Conservation (phyloP, 108 stramenopile species). For the Pseudonitzschia multistriata region DNA sequence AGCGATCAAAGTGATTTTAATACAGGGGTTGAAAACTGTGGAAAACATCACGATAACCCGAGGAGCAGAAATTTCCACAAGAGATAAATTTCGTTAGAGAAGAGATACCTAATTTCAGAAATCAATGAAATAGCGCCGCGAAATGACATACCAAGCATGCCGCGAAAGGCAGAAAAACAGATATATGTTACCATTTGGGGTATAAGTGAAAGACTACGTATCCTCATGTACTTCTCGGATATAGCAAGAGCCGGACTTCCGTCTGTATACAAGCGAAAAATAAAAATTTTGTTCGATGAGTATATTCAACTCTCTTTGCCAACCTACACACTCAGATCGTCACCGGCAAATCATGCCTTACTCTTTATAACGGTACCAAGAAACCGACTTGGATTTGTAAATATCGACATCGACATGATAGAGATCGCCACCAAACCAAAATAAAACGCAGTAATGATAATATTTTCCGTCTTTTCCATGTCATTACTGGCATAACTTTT, state of each 20-base stretch:
- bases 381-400: conserved; percentile 46
- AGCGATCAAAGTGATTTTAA: conserved; percentile 58
- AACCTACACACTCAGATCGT: not conserved
- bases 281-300: not conserved
- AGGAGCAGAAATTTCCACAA: too few relatives aligned
- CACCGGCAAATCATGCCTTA: not conserved
- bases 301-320: not conserved
- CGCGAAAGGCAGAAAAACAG: conserved; percentile 42
- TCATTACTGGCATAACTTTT: conserved; percentile 66
- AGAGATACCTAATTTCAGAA: too few relatives aligned
- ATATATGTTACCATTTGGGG: conserved; percentile 62
- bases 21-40: conserved; percentile 39
- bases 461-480: conserved; percentile 55
- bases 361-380: conserved; percentile 55
- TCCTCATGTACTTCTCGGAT: conserved; percentile 66
- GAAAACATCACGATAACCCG: too few relatives aligned
- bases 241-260: conserved; percentile 69
- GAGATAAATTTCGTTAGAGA: too few relatives aligned
- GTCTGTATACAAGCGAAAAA: conserved; percentile 19
- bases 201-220: conserved; percentile 72
- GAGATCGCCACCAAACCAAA: conserved; percentile 48
- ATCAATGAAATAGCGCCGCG: too few relatives aligned
- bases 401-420: conserved; percentile 47
- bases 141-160: conserved; percentile 32
- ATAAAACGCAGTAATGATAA: conserved; percentile 64